Conservation (phyloP, 768 basidiomycete species). For the Sporobolomyces phaffii region DNA sequence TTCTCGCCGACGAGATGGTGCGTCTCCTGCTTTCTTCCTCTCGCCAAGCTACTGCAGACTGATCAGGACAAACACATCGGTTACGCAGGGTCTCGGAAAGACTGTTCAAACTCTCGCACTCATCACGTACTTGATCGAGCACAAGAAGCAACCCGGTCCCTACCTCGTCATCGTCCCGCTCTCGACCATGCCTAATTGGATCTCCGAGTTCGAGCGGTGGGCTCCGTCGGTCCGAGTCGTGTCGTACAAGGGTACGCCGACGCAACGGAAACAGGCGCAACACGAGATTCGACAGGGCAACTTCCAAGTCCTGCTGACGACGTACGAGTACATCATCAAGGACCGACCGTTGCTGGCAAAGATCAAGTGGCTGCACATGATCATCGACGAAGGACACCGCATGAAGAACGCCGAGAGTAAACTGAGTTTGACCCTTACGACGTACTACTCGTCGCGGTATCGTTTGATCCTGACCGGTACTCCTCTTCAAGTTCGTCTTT, state of each 20-base stretch:
- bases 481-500: conserved; percentile 70
- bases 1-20: conserved; percentile 46
- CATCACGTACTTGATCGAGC: conserved; percentile 77
- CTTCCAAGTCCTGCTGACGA: conserved; percentile 51
- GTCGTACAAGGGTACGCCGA: conserved; percentile 84
- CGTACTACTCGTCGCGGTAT: conserved; percentile 78
- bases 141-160: conserved; percentile 59
- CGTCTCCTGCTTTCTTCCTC: background rate
- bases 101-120: conserved; percentile 95
- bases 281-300: conserved; percentile 34
- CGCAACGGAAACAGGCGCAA: conserved; percentile 72
- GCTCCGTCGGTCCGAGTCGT: conserved; percentile 60
- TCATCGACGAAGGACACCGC: conserved; percentile 92
- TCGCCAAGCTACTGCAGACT: background rate
- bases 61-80: background rate
- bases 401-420: conserved; percentile 90
- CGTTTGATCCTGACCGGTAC: conserved; percentile 94
- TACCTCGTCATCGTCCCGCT: conserved; percentile 91
- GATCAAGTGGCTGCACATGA: conserved; percentile 72
- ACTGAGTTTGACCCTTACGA: conserved; percentile 50
- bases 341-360: conserved; percentile 40
- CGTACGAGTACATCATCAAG: conserved; percentile 58
- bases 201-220: conserved; percentile 49
- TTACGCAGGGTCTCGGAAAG: conserved; percentile 50
- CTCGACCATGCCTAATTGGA: conserved; percentile 61